A percentile compares a stretch with the other conserved stretches of the same genome.
These are phyloP conservation scores for Hirsutella thompsonii DNA, from an alignment of 2,329 filamentous ascomycete genomes.

Conservation along the genomic window DNA sequence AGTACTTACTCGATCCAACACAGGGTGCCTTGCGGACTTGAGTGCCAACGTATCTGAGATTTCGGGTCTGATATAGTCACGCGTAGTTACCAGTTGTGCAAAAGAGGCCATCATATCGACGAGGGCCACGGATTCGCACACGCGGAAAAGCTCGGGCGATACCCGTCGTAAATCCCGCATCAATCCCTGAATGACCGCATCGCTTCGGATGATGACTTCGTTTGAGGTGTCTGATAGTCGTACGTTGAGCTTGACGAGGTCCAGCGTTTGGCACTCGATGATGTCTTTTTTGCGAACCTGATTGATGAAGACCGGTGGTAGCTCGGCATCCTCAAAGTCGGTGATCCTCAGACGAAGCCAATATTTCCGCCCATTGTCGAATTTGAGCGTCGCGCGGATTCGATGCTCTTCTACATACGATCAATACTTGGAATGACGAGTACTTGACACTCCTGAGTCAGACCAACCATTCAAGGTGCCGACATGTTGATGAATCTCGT, in stretches of 20 bases:
- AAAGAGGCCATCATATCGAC: constrained; percentile 79
- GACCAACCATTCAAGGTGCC: constrained; percentile 49
- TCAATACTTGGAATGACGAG: not conserved
- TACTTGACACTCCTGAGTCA: not conserved
- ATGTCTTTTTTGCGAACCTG: constrained; percentile 56
- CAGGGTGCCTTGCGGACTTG: constrained; percentile 63
- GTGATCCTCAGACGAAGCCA: constrained; percentile 54
- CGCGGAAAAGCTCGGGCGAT: constrained; percentile 63
- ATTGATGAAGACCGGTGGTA: constrained; percentile 70
- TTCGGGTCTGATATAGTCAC: constrained; percentile 50
- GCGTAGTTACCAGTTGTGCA: constrained; percentile 55
- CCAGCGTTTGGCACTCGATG: constrained; percentile 78
- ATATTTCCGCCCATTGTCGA: constrained; percentile 65
- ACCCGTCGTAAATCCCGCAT: constrained; percentile 59
- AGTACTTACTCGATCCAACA: constrained; percentile 50
- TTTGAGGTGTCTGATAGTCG: constrained; percentile 70
- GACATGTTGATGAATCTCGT: constrained; percentile 63
- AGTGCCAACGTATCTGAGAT: constrained; percentile 58
- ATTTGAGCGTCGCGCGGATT: constrained; percentile 56
- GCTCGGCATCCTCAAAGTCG: constrained; percentile 45
- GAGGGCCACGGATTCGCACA: constrained; percentile 76
- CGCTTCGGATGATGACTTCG: constrained; percentile 73
- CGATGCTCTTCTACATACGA: constrained; percentile 36
- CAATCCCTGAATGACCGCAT: constrained; percentile 60
- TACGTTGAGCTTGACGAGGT: constrained; percentile 68